These are phyloP conservation scores for Diplocarpon mali DNA, from an alignment of 2,329 filamentous ascomycete species.

Conservation along the genomic window DNA sequence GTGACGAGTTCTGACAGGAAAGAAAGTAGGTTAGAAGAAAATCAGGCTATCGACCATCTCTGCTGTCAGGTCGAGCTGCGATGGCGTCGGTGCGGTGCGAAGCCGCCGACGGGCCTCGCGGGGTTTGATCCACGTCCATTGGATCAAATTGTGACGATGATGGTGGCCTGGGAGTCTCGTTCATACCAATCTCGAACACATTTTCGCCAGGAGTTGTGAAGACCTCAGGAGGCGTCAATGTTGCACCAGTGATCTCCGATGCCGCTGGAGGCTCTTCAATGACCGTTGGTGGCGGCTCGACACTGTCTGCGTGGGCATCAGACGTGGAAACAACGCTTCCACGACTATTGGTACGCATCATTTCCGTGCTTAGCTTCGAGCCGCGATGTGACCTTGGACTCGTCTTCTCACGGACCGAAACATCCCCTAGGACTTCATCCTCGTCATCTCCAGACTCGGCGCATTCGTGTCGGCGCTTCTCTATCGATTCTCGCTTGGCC, in stretches of 20 bases:
- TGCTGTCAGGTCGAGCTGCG: neutral
- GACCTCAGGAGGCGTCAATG: constrained; percentile 22
- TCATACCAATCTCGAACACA: constrained; percentile 18
- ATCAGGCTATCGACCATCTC: neutral
- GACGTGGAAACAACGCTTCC: constrained; percentile 51
- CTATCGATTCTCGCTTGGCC: constrained; percentile 62
- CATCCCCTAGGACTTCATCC: constrained; percentile 72
- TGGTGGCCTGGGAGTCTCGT: constrained; percentile 23
- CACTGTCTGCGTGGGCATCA: constrained; percentile 17
- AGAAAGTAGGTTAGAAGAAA: neutral
- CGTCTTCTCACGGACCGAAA: constrained; percentile 29
- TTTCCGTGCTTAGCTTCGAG: constrained; percentile 88
- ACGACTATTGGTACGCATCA: constrained; percentile 95
- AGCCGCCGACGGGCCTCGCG: constrained; percentile 17
- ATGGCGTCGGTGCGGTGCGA: constrained; percentile 13
- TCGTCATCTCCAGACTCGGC: constrained; percentile 85
- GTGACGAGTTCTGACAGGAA: neutral
- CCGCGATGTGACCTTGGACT: constrained; percentile 53
- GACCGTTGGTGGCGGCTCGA: constrained; percentile 23
- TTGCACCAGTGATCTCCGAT: constrained; percentile 19
- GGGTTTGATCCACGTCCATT: constrained; percentile 23
- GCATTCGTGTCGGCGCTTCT: constrained; percentile 62
- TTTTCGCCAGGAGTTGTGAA: constrained; percentile 16
- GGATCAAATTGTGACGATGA: constrained; percentile 12
- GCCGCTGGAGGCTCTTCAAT: constrained; percentile 19